phyloP scores from a whole-genome alignment of 805 yeast species.

The Candida railenensis region DNA sequence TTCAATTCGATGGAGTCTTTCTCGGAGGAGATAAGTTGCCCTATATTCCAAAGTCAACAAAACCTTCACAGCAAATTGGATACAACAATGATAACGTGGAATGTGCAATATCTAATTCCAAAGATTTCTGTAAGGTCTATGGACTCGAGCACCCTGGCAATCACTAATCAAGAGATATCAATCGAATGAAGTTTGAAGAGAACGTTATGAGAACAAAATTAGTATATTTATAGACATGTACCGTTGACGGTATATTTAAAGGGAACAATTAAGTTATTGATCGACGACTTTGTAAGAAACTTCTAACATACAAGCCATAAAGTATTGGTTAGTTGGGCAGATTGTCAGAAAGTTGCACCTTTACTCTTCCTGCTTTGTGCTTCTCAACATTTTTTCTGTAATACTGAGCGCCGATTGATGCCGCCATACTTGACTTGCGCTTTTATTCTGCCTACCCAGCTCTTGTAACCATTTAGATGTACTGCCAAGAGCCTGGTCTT shows the following conservation, averaged over 20 bases:
- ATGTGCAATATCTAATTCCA: conserved; percentile 29
- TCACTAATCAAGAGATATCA: no score
- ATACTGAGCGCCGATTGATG: no score
- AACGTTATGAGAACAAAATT: not conserved
- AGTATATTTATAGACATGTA: not conserved
- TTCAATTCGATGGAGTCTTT: conserved; percentile 10
- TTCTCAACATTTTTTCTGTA: no score
- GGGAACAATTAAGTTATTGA: not conserved
- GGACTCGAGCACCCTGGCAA: conserved; percentile 12
- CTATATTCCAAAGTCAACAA: conserved; percentile 1
- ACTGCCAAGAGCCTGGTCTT: no score
- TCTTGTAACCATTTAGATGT: no score
- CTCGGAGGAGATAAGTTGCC: not conserved
- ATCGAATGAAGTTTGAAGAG: conserved; percentile 4
- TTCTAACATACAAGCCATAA: no score
- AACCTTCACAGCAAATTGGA: conserved; percentile 13
- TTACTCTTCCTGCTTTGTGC: no score
- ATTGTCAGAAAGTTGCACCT: no score
- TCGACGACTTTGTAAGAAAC: no score
- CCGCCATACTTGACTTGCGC: no score
- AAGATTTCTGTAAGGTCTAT: conserved; percentile 25
- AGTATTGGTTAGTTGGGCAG: no score
- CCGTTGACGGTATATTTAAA: not conserved
- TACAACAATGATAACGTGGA: conserved; percentile 23
- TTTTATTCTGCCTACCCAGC: no score